Evolutionary conservation across 2,329 filamentous ascomycete genomes (phyloP), one percentile per base, ranked within the genome.

Genomic region (Cordyceps cicadae): DNA sequence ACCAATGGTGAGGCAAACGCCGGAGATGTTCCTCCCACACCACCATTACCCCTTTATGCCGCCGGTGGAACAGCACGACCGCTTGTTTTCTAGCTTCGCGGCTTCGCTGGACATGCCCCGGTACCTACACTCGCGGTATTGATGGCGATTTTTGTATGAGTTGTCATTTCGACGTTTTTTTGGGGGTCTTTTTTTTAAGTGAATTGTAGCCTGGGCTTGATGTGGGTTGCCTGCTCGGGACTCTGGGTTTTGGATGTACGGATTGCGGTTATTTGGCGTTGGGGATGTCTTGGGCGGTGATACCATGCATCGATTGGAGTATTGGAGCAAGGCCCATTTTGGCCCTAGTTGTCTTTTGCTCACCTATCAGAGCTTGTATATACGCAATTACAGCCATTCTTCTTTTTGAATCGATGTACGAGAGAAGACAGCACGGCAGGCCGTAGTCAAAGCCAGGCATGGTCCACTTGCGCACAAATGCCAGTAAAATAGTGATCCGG

Each of bases 41-140:
- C 57, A 41, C 24, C n/a, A 53, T 8, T 53, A 59, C n/a, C 29
- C 53, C 21, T 59, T 59, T 15, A 59, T 53, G 41, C 39, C 57
- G 1, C 57, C 57, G 19, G 49, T 53, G 14, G 49, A 59, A 9
- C 57, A 34, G 15, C 57, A 45, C 29, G 57, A 53, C 29, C 53
- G 48, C 9, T 2, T 53, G 37, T 29, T 37, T 5, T 17, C 49
- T 26, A 32, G 57, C 24, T 53, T 48, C 19, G 34, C 49, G 24
- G 50, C 49, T 8, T 34, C 48, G 24, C 15, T 53, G 48, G 56
- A 59, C n/a, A 53, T 53, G 39, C 56, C 56, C 11, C 34, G 56
- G n/a, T 37, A 59, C 43, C 12, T 45, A 1, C 56, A 59, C 24
- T 59, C 56, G 24, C 46, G 55, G 34, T 50, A 50, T 19, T 58